Percentiles rank a stretch among this genome's conserved stretches.
phyloP scores from a whole-genome alignment of 257 asterid genomes.

The Ilex aquifolium region DNA sequence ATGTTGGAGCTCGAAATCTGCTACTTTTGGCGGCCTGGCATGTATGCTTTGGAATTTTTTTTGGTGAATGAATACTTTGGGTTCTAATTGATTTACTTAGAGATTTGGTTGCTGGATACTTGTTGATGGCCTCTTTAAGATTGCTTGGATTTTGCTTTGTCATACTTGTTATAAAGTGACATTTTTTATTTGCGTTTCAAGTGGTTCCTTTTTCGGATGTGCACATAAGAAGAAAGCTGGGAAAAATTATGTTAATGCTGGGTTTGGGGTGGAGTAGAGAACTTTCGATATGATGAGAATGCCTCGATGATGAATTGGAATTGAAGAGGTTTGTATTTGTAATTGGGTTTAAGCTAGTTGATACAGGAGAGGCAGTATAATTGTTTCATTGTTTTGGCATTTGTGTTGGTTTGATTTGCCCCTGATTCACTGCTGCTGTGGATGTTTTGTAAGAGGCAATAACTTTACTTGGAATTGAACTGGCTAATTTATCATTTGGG shows the following conservation, averaged over 20 bases:
- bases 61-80: slow-evolving; percentile 13
- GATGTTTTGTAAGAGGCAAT: neutral
- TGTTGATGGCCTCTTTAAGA: slow-evolving; percentile 1
- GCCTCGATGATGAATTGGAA: neutral
- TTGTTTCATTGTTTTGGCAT: neutral
- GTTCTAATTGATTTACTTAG: neutral
- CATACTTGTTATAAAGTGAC: no score
- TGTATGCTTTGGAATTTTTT: neutral
- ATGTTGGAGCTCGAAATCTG: slow-evolving; percentile 36
- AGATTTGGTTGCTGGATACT: slow-evolving; percentile 2
- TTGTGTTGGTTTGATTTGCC: no score
- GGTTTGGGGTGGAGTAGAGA: neutral
- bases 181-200: no score
- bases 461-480: neutral
- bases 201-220: neutral
- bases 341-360: no score
- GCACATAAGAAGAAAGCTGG: neutral
- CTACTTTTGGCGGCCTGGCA: slow-evolving; percentile 15
- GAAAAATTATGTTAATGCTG: neutral
- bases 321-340: neutral
- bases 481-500: no score
- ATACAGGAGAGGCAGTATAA: neutral
- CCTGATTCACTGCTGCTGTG: neutral
- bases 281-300: neutral
- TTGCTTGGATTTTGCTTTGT: slow-evolving; percentile 6